Base-by-base conservation (phyloP, 345 rosid species). In the Boechera retrofracta region DNA sequence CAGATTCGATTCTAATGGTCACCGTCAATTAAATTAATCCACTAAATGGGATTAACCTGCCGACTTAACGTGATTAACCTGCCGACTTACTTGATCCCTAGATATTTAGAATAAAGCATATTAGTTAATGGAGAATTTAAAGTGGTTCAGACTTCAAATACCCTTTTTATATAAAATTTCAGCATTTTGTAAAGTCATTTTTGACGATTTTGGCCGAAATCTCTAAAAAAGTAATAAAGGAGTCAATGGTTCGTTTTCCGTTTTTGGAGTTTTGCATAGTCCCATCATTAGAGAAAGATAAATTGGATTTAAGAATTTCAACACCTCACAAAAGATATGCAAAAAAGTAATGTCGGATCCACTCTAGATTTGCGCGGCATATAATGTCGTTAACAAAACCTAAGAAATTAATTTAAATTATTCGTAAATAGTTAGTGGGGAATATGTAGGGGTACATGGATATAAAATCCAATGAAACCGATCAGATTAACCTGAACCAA, bases 291-390 rank as follows among this genome's bases (percentile, higher is more conserved):
- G 72, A 71, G 24, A 57, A 11, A 64, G 32, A 71, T 57, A 71
- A 55, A 1, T 26, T 35, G 47, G 16, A 57, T 64, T 77, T 71
- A 71, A 77, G 81, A 77, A 77, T 48, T 77, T 77, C 76, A 77
- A 71, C 72, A 77, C 81, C 81, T 64, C 72, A 71, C 60, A 64
- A 38, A 71, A 77, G 76, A 77, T 56, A 28, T 64, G 67, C 71
- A 35, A 63, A 24, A 55, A 77, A 77, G 66, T 77, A 47, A 47
- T 56, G 81, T 77, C 47, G 81, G 81, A 77, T 77, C 75, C 54
- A 47, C 45, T 64, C 71, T 71, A 71, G 72, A 77, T 71, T 57
- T 77, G 70, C 70, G 51, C 63, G 52, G 29, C 24, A 21, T 63
- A 26, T 64, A 72, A 64, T 71, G 72, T 71, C 72, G 77, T 77